phyloP scores from a whole-genome alignment of 2,329 filamentous ascomycete genomes.

The Cladosporium oxysporum region DNA sequence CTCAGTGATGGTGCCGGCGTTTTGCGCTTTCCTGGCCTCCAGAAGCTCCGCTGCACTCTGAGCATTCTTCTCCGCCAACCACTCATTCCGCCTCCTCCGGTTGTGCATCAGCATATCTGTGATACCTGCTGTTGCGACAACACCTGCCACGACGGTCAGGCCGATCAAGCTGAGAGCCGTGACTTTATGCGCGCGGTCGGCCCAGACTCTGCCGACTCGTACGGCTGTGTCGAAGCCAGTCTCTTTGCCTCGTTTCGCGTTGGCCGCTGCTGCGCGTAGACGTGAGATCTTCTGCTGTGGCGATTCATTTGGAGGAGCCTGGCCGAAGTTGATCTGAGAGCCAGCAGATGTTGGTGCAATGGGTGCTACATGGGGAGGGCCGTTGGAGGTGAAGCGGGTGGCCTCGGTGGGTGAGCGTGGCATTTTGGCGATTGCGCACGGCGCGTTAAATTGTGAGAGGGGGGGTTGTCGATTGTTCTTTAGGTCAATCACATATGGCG shows the following conservation, averaged over 20 bases:
- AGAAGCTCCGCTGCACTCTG: conserved; percentile 46
- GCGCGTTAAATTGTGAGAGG: background rate
- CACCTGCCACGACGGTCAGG: conserved; percentile 61
- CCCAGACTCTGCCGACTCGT: conserved; percentile 55
- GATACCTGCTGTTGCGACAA: conserved; percentile 64
- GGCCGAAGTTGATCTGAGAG: conserved; percentile 34
- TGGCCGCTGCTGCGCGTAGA: conserved; percentile 51
- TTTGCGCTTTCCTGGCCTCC: conserved; percentile 47
- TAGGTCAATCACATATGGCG: conserved; percentile 24
- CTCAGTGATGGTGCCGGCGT: conserved; percentile 48
- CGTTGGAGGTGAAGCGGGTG: conserved; percentile 73
- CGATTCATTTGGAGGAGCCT: conserved; percentile 50
- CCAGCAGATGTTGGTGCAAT: conserved; percentile 20
- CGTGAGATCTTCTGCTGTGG: conserved; percentile 57
- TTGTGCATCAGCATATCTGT: conserved; percentile 69
- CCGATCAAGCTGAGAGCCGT: conserved; percentile 63
- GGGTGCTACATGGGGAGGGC: conserved; percentile 42
- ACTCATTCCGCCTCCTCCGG: conserved; percentile 63
- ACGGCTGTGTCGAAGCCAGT: conserved; percentile 58
- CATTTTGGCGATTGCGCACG: conserved; percentile 36
- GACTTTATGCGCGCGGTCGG: conserved; percentile 62
- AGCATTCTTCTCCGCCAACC: conserved; percentile 56
- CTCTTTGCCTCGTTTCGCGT: conserved; percentile 52
- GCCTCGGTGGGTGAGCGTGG: conserved; percentile 75
- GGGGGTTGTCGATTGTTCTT: background rate